Base-by-base conservation (phyloP, 139 green algal genomes). In the Bryopsis sp. region DNA sequence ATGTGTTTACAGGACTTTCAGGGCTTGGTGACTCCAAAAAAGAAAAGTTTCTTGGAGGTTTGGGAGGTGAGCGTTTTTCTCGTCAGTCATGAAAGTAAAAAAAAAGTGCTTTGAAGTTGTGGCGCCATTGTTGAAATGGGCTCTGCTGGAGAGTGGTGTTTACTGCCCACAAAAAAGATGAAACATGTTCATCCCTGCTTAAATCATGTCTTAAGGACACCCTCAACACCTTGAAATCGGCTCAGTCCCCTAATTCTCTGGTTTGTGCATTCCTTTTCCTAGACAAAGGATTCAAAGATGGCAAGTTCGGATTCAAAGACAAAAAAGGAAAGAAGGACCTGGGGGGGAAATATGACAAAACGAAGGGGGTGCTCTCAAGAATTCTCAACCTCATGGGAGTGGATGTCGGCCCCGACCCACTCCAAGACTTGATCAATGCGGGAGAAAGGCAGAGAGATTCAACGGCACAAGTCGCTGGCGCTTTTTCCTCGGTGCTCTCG, bases 391-490 rank as follows among this genome's bases (percentile, higher is more conserved):
- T 65, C 5, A 8, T 65, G 3, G 29, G 28, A 15, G 43, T 65
- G 39, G 32, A 31, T 46, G 31, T 65, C 58, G 31, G 58, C 31
- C 32, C 39, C 11, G 31, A 65, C 28, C 58, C 58, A 39, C n/a
- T 65, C 32, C 26, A 65, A 39, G 58, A 65, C 6, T 31, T 39
- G 31, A 26, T 65, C 32, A 22, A 65, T 39, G 58, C 58, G 29
- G 58, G 58, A 39, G 24, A 47, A 11, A 33, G 32, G 11, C 32
- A 31, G 8, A 46, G 32, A n/a, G 29, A 31, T 26, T 31, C 29
- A 22, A 22, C 28, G 28, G 31, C 58, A 46, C 32, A 26, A 5
- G 6, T 65, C 28, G 31, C 58, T 26, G 6, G 32, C 8, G 58
- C 39, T 22, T 65, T 65, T 6, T n/a, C 15, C 19, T 33, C 39